Percentiles rank a stretch among this genome's conserved stretches.
phyloP scores from a whole-genome alignment of 148 eudicot species.

The Amaranthus cruentus region DNA sequence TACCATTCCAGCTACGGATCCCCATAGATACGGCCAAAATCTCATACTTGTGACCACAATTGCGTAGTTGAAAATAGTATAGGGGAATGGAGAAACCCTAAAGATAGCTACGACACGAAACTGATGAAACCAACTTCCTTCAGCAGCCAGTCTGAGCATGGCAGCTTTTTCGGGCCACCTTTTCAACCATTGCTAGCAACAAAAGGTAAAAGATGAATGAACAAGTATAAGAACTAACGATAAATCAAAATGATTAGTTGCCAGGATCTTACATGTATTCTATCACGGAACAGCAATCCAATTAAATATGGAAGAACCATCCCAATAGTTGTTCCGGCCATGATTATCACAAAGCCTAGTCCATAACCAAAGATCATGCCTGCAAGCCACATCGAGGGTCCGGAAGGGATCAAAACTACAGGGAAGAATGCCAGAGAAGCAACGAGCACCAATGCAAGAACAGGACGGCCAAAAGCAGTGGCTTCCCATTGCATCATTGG shows the following conservation, averaged over 20 bases:
- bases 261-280: conserved; percentile 64
- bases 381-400: conserved; percentile 96
- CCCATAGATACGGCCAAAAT: conserved; percentile 91
- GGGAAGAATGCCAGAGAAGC: conserved; percentile 82
- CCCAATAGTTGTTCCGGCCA: conserved; percentile 88
- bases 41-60: conserved; percentile 76
- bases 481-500: conserved; percentile 93
- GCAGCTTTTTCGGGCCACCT: conserved; percentile 90
- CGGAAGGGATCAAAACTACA: conserved; percentile 74
- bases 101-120: conserved; percentile 84
- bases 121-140: conserved; percentile 82
- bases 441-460: conserved; percentile 74
- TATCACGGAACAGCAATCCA: conserved; percentile 67
- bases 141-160: conserved; percentile 77
- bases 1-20: conserved; percentile 89
- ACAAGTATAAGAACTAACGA: conserved; percentile 1
- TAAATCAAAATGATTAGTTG: not conserved
- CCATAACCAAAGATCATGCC: conserved; percentile 98
- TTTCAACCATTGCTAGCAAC: conserved; percentile 60
- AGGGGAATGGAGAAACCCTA: conserved; percentile 88
- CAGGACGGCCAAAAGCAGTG: conserved; percentile 87
- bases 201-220: conserved; percentile 3
- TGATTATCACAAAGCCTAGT: conserved; percentile 80
- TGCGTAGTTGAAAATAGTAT: conserved; percentile 88
- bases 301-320: conserved; percentile 71